Base-by-base conservation (phyloP, 2,329 filamentous ascomycete genomes). In the Cercospora brassicicola region DNA sequence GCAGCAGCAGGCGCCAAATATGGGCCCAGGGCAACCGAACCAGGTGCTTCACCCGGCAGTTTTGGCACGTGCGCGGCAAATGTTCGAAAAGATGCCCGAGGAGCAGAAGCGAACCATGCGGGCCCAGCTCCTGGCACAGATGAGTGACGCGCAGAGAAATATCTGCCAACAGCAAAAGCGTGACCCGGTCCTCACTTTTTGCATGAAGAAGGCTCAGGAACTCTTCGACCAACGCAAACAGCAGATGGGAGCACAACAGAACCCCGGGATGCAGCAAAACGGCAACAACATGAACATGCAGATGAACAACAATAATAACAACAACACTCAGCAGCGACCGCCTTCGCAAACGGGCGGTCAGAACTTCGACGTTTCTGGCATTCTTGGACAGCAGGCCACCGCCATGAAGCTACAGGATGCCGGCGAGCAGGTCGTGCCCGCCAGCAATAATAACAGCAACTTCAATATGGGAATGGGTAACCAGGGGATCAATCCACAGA, bases 351-450 rank as follows among this genome's bases (percentile, higher is more conserved):
- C 70, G 23, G 70, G 66, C 20, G 74, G 70, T 48, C 64, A 66
- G 9, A 70, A 63, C 36, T 73, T 84, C 64, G 81, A 84, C 70
- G 82, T 88, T 70, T 84, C 85, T 65, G 85, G 87, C 53, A 83
- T 89, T 45, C 82, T 87, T 66, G 85, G 84, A 30, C 87, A 89
- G 72, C 88, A 89, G 77, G 84, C 84, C 48, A 87, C 88, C 70
- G 87, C 86, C n/a, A 77, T 88, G 71, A 85, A 87, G 62, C 84
- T 84, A 15, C 86, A 88, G 73, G 85, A 89, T 76, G 85, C 85
- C 59, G 88, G 88, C 8, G 86, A 88, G 69, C 80, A 86, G 51
- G 87, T 89, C n/a, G 88, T 90, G 3, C 88, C 88, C 9, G 88
- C 87, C 6, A 90, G 86, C 76, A 87, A 85, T 73, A 85, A 85